A percentile compares a stretch with the other conserved stretches of the same genome.
Conservation (phyloP, 1,284 basidiomycete species). For the Rhodotorula glutinis region DNA sequence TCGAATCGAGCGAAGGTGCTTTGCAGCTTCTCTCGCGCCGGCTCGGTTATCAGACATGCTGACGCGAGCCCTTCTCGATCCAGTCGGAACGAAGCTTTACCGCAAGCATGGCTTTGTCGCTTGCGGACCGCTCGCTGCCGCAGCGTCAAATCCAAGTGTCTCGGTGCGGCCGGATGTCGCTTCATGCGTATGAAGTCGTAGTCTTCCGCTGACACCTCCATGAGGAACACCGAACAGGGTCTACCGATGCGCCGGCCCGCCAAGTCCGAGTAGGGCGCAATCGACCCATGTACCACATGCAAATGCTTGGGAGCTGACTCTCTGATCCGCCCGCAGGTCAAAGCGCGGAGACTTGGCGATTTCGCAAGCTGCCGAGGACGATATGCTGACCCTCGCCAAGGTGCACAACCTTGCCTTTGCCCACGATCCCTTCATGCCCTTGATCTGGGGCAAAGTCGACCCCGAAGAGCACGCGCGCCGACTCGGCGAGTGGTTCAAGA, state of each 20-base stretch:
- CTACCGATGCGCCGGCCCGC: background rate
- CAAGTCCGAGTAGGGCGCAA: background rate
- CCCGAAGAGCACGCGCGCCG: background rate
- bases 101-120: background rate
- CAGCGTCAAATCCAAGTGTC: background rate
- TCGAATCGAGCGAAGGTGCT: background rate
- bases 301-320: too few species aligned
- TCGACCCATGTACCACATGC: background rate
- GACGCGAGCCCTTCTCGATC: too few species aligned
- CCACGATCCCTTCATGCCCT: background rate
- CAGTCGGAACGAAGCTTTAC: background rate
- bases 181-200: too few species aligned
- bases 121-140: background rate
- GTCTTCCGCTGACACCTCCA: too few species aligned
- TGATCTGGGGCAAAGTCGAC: background rate
- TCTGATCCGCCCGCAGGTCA: too few species aligned
- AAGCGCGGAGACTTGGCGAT: too few species aligned
- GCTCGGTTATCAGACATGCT: too few species aligned
- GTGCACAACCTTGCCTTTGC: background rate
- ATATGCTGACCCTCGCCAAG: background rate
- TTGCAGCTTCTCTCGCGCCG: background rate
- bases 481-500: background rate
- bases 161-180: background rate
- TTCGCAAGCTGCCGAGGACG: background rate
- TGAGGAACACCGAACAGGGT: too few species aligned